Evolutionary conservation across 805 yeast genomes (phyloP), one percentile per base, ranked within the genome.

Genomic region (Brettanomyces naardenensis): DNA sequence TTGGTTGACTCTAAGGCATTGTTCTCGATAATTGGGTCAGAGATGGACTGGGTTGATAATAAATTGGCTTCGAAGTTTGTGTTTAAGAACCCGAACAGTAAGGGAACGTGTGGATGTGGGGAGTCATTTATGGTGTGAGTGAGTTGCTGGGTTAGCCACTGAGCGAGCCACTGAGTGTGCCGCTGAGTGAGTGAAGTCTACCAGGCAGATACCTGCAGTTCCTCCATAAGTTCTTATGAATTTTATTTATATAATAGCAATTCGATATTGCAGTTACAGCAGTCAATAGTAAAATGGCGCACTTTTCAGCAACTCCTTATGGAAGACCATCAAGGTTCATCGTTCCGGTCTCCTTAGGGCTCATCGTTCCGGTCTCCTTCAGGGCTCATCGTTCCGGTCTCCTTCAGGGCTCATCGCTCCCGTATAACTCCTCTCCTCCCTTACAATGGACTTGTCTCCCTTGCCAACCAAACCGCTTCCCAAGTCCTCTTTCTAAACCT

Each of bases 31-130:
- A 95, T 92, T 41, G 98, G 98, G 1, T 82, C 95, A 5, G 95
- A 89, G 61, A 92, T 92, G 98, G 98, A 92, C 62, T 92, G 96
- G 95, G 69, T 86, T 35, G 97, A 92, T 54, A 96, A 92, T 54
- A 89, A 87, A 59, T 67, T 92, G 45, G 74, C 88, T 23, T 79
- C 92, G 11, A 75, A 94, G 53, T 92, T 92, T 58, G 87, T 92
- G 15, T 92, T 92, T 69, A 81, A 73, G 56, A 92, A 92, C 60
- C 98, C 98, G 45, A 92, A 92, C 63, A 83, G 95, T 28, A 92
- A 90, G 66, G 98, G 97, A 23, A 85, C 95, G 35, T 92, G 98
- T 64, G 98, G 98, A 10, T 92, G 98, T 61, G 98, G 98, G 38
- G 98, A 92, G 65, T 86, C 96, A 4, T 92, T 92, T 60, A 92